Conservation (phyloP, 2,329 filamentous ascomycete species). For the Waltergamsia citrina region DNA sequence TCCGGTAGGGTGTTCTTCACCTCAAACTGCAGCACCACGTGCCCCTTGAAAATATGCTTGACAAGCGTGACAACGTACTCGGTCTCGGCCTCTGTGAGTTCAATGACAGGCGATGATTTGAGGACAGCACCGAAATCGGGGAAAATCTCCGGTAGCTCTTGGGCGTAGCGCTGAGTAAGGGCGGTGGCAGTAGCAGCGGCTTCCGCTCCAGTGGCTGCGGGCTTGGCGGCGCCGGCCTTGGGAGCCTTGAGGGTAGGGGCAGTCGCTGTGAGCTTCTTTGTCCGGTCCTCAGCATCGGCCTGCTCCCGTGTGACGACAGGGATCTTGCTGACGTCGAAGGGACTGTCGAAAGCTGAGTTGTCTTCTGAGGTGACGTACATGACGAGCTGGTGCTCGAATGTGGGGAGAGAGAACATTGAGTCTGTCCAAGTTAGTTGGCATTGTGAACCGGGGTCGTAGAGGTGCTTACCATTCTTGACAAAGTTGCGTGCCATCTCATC, state of each 20-base stretch:
- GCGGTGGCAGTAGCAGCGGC: conserved; percentile 68
- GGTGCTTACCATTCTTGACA: conserved; percentile 71
- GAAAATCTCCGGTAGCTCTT: conserved; percentile 88
- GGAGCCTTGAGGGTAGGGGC: conserved; percentile 92
- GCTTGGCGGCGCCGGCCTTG: conserved; percentile 67
- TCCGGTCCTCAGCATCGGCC: conserved; percentile 89
- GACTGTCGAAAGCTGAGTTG: conserved; percentile 70
- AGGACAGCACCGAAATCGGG: conserved; percentile 81
- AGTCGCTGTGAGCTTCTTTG: conserved; percentile 90
- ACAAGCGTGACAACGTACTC: conserved; percentile 91
- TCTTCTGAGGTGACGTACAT: conserved; percentile 94
- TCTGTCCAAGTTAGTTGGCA: conserved; percentile 39
- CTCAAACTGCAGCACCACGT: conserved; percentile 92
- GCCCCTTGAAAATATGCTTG: conserved; percentile 97
- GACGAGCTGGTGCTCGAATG: conserved; percentile 93
- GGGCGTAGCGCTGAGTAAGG: conserved; percentile 77
- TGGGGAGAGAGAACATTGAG: conserved; percentile 88
- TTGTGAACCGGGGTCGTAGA: conserved; percentile 13
- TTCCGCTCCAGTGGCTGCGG: conserved; percentile 59
- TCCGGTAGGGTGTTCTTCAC: conserved; percentile 95
- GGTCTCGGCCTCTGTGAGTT: conserved; percentile 93
- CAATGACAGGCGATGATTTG: conserved; percentile 78
- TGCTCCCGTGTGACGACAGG: conserved; percentile 93
- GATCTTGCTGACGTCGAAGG: conserved; percentile 87
- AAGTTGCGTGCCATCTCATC: conserved; percentile 80